Evolutionary conservation across 192 early-diverging fungal genomes (phyloP).

Genomic region (Polychytrium aggregatum): DNA sequence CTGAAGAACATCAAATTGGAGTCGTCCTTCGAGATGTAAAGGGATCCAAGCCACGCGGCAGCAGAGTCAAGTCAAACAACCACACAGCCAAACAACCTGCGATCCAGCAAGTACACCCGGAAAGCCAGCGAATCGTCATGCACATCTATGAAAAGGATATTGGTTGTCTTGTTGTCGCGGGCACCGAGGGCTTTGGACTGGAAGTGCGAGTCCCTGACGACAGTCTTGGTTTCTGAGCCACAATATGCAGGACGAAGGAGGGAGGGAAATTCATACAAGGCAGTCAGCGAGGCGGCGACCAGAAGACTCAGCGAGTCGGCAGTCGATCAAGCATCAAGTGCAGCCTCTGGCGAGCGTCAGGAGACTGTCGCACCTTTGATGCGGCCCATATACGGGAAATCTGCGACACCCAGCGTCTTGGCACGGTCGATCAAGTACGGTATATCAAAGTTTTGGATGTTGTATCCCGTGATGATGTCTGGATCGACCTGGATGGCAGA

Average conservation of each 20-base stretch:
- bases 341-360: too few relatives aligned
- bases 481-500: conserved; percentile 59
- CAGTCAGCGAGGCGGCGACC: too few relatives aligned
- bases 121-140: too few relatives aligned
- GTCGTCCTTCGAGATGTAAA: conserved; percentile 73
- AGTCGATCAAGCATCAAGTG: conserved; percentile 8
- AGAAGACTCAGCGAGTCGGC: conserved; percentile 6
- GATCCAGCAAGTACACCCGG: too few relatives aligned
- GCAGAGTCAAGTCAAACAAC: not conserved
- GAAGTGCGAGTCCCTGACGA: conserved; percentile 70
- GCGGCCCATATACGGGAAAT: conserved; percentile 80
- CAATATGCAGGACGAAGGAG: too few relatives aligned
- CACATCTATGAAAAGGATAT: too few relatives aligned
- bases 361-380: conserved; percentile 36
- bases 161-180: conserved; percentile 81
- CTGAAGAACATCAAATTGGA: conserved; percentile 86
- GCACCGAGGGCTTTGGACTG: conserved; percentile 89
- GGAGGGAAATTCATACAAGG: too few relatives aligned
- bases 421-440: conserved; percentile 91
- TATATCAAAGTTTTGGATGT: conserved; percentile 94
- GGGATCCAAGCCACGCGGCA: not conserved
- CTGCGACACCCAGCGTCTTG: conserved; percentile 52
- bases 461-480: conserved; percentile 92
- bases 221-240: conserved; percentile 36
- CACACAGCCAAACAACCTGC: not conserved